Base-by-base conservation (phyloP, 1,284 basidiomycete species). In the Paramarasmius palmivorus region DNA sequence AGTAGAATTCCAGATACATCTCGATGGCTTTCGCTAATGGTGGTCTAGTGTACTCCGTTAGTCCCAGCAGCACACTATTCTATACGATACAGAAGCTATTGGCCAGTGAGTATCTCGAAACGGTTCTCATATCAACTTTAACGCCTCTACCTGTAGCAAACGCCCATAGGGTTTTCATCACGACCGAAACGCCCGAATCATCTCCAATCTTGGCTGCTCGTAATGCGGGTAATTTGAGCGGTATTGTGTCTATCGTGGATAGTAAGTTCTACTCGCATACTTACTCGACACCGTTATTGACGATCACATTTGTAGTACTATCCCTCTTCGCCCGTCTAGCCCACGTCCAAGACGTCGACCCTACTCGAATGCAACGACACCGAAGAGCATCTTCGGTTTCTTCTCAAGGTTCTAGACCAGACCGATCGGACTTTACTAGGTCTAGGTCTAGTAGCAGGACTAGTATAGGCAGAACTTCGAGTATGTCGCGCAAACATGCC, bases 211-310 rank as follows among this genome's bases (percentile, higher is more conserved):
- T 74, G 45, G 68, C 78, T 15, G 68, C 73, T 4, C 61, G 62
- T 19, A 52, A 61, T 51, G 65, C 65, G n/a, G 76, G 79, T n/a
- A 81, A 77, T 57, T 73, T 88, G 8, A 82, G 76, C 6, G 88
- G 88, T 8, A 79, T 91, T 34, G 84, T 90, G 10, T 91, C 89
- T n/a, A 79, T 87, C 52, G 86, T 90, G 23, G 88, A 91, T 62
- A 82, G 88, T 91, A 63, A 57, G 82, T 70, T n/a, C 59, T 19
- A 15, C 15, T 50, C 19, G 22, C 37, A 41, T 55, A 37, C 37
- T 45, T 20, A 48, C 49, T 22, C n/a, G n/a, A n/a, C n/a, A 52
- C 26, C 12, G 22, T 34, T 3, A 12, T 15, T 45, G 3, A 41
- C n/a, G 41, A 25, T 52, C 3, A n/a, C n/a, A n/a, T n/a, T n/a